Evolutionary conservation across 2,329 filamentous ascomycete genomes (phyloP).

Genomic region (Torrubiella hemipterigena): DNA sequence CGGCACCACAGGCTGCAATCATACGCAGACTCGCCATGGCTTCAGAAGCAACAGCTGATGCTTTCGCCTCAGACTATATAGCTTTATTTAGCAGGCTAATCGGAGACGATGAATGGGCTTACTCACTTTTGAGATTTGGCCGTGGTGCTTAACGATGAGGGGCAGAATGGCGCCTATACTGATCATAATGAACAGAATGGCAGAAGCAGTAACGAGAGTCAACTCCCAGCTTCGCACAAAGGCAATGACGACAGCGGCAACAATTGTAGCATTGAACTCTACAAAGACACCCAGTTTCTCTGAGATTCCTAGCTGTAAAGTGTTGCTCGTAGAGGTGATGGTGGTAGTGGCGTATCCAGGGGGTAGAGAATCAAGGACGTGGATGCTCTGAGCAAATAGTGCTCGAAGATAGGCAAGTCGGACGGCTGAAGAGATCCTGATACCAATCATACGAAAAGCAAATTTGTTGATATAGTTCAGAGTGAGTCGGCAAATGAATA

Average conservation of each 20-base stretch:
- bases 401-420: slow-evolving; percentile 52
- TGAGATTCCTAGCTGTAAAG: slow-evolving; percentile 51
- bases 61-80: no score
- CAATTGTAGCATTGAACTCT: slow-evolving; percentile 28
- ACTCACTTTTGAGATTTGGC: background rate
- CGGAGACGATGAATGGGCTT: no score
- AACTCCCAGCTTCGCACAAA: background rate
- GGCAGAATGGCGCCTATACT: background rate
- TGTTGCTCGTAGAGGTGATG: slow-evolving; percentile 52
- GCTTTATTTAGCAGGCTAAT: no score
- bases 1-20: background rate
- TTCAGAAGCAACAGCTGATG: background rate
- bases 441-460: slow-evolving; percentile 48
- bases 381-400: slow-evolving; percentile 53
- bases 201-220: background rate
- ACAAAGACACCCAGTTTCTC: slow-evolving; percentile 49
- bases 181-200: background rate
- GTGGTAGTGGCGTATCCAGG: slow-evolving; percentile 49
- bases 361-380: slow-evolving; percentile 55
- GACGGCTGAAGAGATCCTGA: slow-evolving; percentile 47
- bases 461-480: slow-evolving; percentile 17
- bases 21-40: background rate
- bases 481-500: background rate
- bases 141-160: background rate
- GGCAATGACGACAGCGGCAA: background rate